These are phyloP conservation scores for Tricholoma matsutake DNA, from an alignment of 768 basidiomycete genomes.

Conservation along the genomic window DNA sequence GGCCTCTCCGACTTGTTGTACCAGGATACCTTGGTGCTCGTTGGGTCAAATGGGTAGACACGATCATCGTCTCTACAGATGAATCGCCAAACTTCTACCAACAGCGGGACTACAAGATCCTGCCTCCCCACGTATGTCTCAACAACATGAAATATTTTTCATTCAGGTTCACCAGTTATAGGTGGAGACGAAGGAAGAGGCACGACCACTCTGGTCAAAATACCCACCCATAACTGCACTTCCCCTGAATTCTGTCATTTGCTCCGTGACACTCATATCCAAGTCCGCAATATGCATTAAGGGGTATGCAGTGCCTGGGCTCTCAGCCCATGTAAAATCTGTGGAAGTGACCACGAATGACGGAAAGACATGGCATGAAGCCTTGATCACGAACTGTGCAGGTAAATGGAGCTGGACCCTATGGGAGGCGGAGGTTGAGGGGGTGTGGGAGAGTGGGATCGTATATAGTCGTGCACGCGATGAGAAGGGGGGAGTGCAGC, in stretches of 20 bases:
- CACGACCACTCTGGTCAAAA: constrained; percentile 46
- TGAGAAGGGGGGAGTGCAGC: constrained; percentile 45
- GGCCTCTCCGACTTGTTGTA: constrained; percentile 62
- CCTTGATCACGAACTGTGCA: constrained; percentile 54
- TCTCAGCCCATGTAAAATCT: constrained; percentile 39
- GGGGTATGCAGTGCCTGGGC: constrained; percentile 56
- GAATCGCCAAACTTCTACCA: constrained; percentile 74
- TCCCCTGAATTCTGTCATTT: constrained; percentile 62
- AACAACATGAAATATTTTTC: constrained; percentile 2
- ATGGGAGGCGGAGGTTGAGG: constrained; percentile 54
- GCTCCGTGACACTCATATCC: constrained; percentile 32
- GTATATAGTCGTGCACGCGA: constrained; percentile 54
- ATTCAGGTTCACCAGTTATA: constrained; percentile 16
- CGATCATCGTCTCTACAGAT: constrained; percentile 45
- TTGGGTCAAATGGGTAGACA: constrained; percentile 77
- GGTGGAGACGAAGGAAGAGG: constrained; percentile 46
- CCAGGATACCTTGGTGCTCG: constrained; percentile 68
- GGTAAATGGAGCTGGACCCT: constrained; percentile 75
- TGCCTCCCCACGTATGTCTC: constrained; percentile 45
- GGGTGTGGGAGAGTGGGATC: constrained; percentile 30
- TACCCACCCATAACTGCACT: constrained; percentile 57
- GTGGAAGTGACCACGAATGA: constrained; percentile 53
- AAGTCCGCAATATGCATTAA: constrained; percentile 39
- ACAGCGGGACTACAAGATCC: constrained; percentile 66
- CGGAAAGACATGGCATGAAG: constrained; percentile 48